A percentile compares a stretch with the other conserved stretches of the same genome.
phyloP scores from a whole-genome alignment of 2,329 filamentous ascomycete genomes.

The Neoscytalidium dimidiatum region DNA sequence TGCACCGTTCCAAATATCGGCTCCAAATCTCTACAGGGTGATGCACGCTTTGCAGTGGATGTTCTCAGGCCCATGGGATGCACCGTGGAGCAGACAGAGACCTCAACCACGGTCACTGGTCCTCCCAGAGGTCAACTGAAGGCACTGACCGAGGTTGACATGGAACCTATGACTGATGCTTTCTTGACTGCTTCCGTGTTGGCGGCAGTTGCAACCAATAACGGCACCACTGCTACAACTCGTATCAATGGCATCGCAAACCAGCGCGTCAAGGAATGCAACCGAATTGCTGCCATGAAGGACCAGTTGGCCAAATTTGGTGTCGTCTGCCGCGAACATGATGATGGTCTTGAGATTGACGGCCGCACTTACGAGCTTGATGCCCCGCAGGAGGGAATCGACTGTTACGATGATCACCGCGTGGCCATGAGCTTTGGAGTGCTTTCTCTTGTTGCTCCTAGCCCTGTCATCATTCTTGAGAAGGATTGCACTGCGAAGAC shows the following conservation, averaged over 20 bases:
- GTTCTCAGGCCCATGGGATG: slow-evolving; percentile 94
- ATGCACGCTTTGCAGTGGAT: slow-evolving; percentile 90
- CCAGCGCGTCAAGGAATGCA: slow-evolving; percentile 97
- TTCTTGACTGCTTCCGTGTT: slow-evolving; percentile 94
- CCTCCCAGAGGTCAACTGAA: slow-evolving; percentile 73
- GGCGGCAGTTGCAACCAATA: slow-evolving; percentile 81
- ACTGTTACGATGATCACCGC: slow-evolving; percentile 96
- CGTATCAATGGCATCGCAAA: slow-evolving; percentile 94
- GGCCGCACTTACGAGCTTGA: slow-evolving; percentile 56
- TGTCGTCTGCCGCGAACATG: slow-evolving; percentile 80
- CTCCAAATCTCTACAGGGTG: slow-evolving; percentile 86
- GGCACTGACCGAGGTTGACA: slow-evolving; percentile 81
- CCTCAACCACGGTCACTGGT: slow-evolving; percentile 89
- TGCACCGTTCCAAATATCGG: slow-evolving; percentile 98
- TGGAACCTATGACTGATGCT: slow-evolving; percentile 99
- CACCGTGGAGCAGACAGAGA: slow-evolving; percentile 77
- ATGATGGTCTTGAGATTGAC: slow-evolving; percentile 86
- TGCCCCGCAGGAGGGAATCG: slow-evolving; percentile 64
- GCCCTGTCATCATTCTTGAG: slow-evolving; percentile 77
- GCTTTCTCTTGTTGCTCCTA: slow-evolving; percentile 70
- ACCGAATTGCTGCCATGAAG: slow-evolving; percentile 93
- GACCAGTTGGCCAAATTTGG: slow-evolving; percentile 93
- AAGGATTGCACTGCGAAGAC: slow-evolving; percentile 95
- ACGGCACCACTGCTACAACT: slow-evolving; percentile 63
- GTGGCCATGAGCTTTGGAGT: slow-evolving; percentile 99